phyloP scores from a whole-genome alignment of 495 filamentous ascomycete species.

The Penicillium paradoxum region DNA sequence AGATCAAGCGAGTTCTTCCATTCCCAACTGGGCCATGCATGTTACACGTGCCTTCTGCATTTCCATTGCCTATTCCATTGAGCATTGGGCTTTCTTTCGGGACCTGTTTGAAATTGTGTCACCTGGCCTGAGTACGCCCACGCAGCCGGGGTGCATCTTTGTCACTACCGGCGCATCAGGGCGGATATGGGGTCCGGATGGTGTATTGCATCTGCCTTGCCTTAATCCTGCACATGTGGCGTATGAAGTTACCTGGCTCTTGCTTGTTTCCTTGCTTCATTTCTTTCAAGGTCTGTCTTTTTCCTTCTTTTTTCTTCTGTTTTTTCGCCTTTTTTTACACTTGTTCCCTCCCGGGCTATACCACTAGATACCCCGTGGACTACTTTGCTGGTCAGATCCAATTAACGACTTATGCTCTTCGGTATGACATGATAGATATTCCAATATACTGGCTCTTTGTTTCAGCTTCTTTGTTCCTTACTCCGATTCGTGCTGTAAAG shows the following conservation, averaged over 20 bases:
- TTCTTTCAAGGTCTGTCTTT: background rate
- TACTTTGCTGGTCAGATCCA: background rate
- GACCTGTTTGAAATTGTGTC: background rate
- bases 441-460: background rate
- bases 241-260: constrained; percentile 11
- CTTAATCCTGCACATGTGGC: constrained; percentile 8
- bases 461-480: background rate
- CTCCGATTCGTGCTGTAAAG: background rate
- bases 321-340: background rate
- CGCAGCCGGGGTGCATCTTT: background rate
- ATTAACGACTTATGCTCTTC: constrained; percentile 12
- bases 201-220: constrained; percentile 3
- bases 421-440: constrained; percentile 6
- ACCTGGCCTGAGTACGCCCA: background rate
- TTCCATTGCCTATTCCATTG: background rate
- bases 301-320: no score
- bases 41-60: constrained; percentile 1
- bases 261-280: background rate
- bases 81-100: constrained; percentile 11
- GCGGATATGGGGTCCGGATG: constrained; percentile 5
- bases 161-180: constrained; percentile 13
- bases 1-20: background rate
- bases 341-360: background rate
- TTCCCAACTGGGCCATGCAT: background rate
- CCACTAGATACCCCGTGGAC: constrained; percentile 15